Conservation (phyloP, 495 filamentous ascomycete genomes). For the Annulohypoxylon moriforme region DNA sequence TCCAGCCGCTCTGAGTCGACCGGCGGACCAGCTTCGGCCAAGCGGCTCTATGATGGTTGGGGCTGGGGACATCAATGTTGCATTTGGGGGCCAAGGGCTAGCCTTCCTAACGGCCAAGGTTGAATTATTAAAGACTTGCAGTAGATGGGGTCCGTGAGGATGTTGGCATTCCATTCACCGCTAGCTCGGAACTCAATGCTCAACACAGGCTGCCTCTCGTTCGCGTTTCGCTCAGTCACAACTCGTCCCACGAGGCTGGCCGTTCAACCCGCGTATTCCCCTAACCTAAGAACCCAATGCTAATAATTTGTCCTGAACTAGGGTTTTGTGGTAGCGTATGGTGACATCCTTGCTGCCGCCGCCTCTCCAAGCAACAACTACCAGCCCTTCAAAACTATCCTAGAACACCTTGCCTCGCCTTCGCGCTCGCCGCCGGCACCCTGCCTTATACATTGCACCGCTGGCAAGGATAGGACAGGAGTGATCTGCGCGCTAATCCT, state of each 20-base stretch:
- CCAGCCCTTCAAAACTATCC: constrained; percentile 56
- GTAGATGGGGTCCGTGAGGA: constrained; percentile 35
- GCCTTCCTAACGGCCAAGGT: constrained; percentile 10
- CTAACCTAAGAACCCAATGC: constrained; percentile 16
- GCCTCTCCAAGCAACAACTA: constrained; percentile 49
- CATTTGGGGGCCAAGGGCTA: constrained; percentile 32
- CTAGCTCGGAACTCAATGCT: background rate
- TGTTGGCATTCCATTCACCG: constrained; percentile 21
- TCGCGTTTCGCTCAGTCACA: constrained; percentile 10
- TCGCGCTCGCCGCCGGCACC: constrained; percentile 45
- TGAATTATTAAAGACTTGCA: constrained; percentile 10
- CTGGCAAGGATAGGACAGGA: constrained; percentile 74
- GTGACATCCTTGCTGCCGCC: constrained; percentile 58
- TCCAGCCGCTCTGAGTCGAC: constrained; percentile 15
- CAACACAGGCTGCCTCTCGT: constrained; percentile 9
- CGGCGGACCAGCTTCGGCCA: constrained; percentile 5
- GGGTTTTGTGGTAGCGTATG: constrained; percentile 67
- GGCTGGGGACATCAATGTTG: constrained; percentile 7
- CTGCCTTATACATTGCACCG: constrained; percentile 61
- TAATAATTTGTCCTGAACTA: constrained; percentile 30
- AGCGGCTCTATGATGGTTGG: constrained; percentile 9
- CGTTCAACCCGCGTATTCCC: constrained; percentile 18
- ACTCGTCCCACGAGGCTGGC: constrained; percentile 17
- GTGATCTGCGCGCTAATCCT: constrained; percentile 70
- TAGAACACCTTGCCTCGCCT: constrained; percentile 52